Evolutionary conservation across 768 basidiomycete genomes (phyloP), one percentile per base, ranked within the genome.

Genomic region (Calocybe cyanea): DNA sequence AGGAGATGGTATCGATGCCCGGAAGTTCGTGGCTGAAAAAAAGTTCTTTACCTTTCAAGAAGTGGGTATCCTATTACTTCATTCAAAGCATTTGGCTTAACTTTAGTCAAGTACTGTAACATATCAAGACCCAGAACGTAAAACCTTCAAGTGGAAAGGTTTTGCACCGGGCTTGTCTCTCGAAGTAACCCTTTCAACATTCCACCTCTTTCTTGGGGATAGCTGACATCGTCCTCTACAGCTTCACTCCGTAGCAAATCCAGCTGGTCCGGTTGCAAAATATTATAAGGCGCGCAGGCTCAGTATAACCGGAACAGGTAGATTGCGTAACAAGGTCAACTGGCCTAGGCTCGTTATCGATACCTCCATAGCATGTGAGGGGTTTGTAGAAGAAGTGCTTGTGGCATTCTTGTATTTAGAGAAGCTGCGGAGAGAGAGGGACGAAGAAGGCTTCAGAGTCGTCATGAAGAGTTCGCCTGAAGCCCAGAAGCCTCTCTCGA

Each of bases 391-490:
- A 25, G 38, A 50, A 25, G 48, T 49, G 13, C 43, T 54, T 6
- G 45, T 48, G 13, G 40, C 52, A 2, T 54, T 54, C 42, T 38
- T 54, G 37, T 54, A 50, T 21, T 41, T 54, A 3, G 52, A 54
- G 41, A 54, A 54, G 38, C n/a, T 44, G 14, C 36, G 52, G 37
- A 39, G 52, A 21, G 48, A 49, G 41, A 45, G 48, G 19, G 49
- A 52, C 34, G 52, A 49, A 34, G 51, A 53, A 24, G 31, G 41
- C 5, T 53, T 53, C 33, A 43, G 42, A 20, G 43, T 48, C 17
- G 15, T 35, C 13, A 36, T 36, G 21, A 49, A 49, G 30, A 8
- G 28, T 4, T n/a, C 15, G 19, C 19, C 43, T 6, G 37, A 42
- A 17, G 8, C 28, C 5, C 30, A 14, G 17, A 32, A 41, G 37